A percentile compares a stretch with the other conserved stretches of the same genome.
These are phyloP conservation scores for Fennellomyces sp. DNA, from an alignment of 371 early-diverging fungal species.

Conservation along the genomic window DNA sequence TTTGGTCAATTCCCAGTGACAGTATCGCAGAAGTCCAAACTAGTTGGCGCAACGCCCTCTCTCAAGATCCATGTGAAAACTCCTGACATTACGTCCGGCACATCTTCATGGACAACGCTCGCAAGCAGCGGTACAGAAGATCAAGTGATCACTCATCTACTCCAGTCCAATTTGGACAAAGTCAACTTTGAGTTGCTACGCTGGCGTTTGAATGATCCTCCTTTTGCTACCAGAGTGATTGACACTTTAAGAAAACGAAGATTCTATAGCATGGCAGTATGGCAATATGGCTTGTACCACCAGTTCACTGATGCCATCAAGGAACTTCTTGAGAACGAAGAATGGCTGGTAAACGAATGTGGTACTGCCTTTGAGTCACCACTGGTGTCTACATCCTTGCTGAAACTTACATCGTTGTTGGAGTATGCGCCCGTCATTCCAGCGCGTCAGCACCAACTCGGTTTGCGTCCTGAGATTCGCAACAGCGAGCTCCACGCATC, in stretches of 20 bases:
- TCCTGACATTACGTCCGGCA: background rate
- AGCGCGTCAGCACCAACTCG: constrained; percentile 9
- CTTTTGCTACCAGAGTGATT: constrained; percentile 25
- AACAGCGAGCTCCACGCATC: constrained; percentile 47
- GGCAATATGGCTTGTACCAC: constrained; percentile 40
- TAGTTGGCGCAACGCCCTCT: constrained; percentile 14
- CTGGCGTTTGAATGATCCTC: constrained; percentile 33
- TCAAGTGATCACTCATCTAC: constrained; percentile 24
- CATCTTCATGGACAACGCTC: constrained; percentile 18
- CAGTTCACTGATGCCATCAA: constrained; percentile 24
- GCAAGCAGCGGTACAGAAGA: constrained; percentile 24
- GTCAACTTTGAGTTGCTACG: constrained; percentile 27
- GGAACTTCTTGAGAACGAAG: constrained; percentile 21
- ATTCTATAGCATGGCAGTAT: constrained; percentile 20
- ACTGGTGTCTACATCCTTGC: constrained; percentile 19
- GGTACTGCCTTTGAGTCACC: constrained; percentile 49
- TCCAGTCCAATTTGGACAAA: constrained; percentile 24
- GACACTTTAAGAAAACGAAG: constrained; percentile 15
- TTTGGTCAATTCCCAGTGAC: constrained; percentile 51
- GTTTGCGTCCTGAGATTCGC: constrained; percentile 19
- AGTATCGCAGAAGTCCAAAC: constrained; percentile 6
- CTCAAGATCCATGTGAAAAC: background rate
- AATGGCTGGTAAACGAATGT: constrained; percentile 14
- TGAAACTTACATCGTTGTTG: background rate
- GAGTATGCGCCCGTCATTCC: constrained; percentile 6